Evolutionary conservation across 306 rosid species (phyloP), one percentile per base, ranked within the genome.

Genomic region (Begonia fuchsioides): DNA sequence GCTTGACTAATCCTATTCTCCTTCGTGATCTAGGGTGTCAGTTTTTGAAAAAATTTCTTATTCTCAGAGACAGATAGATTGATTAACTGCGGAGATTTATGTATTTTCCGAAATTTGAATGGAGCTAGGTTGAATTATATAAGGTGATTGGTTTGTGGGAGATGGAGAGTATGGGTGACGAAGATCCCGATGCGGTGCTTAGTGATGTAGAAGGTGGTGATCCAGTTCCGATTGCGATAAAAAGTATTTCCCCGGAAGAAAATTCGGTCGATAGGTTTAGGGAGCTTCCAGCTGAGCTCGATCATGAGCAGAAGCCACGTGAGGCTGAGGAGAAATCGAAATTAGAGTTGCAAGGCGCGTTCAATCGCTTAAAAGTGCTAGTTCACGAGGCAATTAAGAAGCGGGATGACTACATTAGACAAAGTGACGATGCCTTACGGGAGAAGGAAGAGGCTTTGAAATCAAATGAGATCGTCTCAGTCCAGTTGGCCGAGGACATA

Each of bases 201-300:
- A 90, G 98, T 61, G 98, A 90, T 54, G 94, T 90, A 53, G 98
- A 90, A 54, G 83, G 68, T 14, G 94, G 72, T 12, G 92, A 82
- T 52, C 71, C 86, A 12, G 68, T 35, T 56, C 76, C 87, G 57
- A 62, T 68, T 26, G 35, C 38, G 26, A 51, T 66, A 0, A 61
- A 58, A 20, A 40, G 59, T 53, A 50, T 85, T 12, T 50, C 73
- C 11, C 55, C 71, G 13, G 94, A 77, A 3, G 83, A 90, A 20
- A 58, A 77, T 7, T 81, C 98, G 38, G 61, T 63, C 11, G 95
- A 81, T 50, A 68, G 61, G 52, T 54, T 72, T 50, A 71, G 66
- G 20, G 92, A 90, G 77, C 69, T 82, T 43, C 69, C 75, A 38
- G 74, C 64, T 2, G 95, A 90, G 75, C 87, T 82, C 35, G 98